Base-by-base conservation (phyloP, 2,329 filamentous ascomycete species). In the Metarhizium humberi region DNA sequence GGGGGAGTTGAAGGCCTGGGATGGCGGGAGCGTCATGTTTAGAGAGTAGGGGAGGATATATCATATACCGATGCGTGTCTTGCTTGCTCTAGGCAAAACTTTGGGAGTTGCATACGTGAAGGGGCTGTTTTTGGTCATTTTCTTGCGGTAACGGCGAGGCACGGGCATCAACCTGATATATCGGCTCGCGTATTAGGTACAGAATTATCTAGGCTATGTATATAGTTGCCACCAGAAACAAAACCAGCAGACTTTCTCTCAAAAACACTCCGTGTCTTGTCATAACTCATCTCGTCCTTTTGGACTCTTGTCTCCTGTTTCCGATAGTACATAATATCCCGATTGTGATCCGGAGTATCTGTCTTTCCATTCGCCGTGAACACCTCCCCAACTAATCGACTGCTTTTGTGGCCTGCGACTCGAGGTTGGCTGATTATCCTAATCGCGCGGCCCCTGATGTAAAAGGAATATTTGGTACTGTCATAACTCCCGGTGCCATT, bases 1-100 rank as follows among this genome's bases (percentile, higher is more conserved):
- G 25, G 25, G 25, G 25, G 25, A 25, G 3, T 25, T 25, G 25
- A 25, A 25, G 25, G 25, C 3, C 25, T 25, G 25, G 25, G 25
- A 25, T 25, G 25, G 25, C 25, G 25, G 25, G 25, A 25, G 25
- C 25, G 57, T 73, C 57, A 73, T 73, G 71, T 69, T 71, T 45
- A 64, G 66, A 51, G 67, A 69, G 54, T 71, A 61, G 54, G 43
- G 13, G 34, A 36, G 3, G 25, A 25, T 25, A 36, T 36, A 36
- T 13, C 34, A 25, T 25, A 36, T 36, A 36, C 5, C 34, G 34
- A 25, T 25, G 25, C 25, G 25, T 25, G 25, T 25, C 25, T 25
- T 25, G 25, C 25, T 25, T 25, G 25, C 25, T 25, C 25, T 25
- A 25, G 1, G 25, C 3, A 25, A 25, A 25, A 25, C 25, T 25